Conservation (phyloP, 2,329 filamentous ascomycete genomes). For the Aspergillus nomiae region DNA sequence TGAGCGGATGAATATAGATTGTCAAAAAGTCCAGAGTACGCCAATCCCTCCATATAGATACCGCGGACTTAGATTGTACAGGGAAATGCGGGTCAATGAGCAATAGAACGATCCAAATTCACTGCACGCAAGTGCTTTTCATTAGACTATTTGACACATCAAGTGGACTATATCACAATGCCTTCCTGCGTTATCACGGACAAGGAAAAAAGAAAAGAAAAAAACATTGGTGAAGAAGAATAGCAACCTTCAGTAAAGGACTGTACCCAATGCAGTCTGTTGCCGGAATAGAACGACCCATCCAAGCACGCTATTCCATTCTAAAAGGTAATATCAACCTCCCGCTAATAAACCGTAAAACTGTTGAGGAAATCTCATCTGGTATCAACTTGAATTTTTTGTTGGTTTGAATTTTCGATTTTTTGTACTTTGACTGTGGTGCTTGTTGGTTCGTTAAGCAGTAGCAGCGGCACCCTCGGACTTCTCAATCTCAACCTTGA, state of each 20-base stretch:
- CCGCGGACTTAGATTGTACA: neutral
- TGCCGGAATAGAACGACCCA: neutral
- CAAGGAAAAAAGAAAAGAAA: constrained; percentile 15
- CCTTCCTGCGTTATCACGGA: constrained; percentile 22
- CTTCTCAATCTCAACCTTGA: constrained; percentile 51
- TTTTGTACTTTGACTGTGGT: constrained; percentile 6
- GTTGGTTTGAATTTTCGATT: constrained; percentile 11
- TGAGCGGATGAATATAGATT: neutral
- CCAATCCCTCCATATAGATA: neutral
- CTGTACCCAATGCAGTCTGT: constrained; percentile 29
- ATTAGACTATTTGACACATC: constrained; percentile 14
- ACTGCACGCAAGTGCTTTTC: constrained; percentile 13
- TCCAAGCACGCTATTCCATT: constrained; percentile 13
- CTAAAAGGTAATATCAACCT: constrained; percentile 13
- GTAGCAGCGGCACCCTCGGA: constrained; percentile 33
- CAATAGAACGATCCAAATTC: neutral
- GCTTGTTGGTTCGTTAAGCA: constrained; percentile 19
- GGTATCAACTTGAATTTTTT: constrained; percentile 14
- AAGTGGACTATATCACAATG: constrained; percentile 13
- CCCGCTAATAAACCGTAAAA: constrained; percentile 9
- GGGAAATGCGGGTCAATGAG: neutral
- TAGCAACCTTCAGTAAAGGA: constrained; percentile 13
- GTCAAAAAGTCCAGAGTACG: neutral
- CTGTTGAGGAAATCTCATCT: constrained; percentile 9
- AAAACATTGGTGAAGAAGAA: constrained; percentile 5